Evolutionary conservation across 2,329 filamentous ascomycete genomes (phyloP), one percentile per base, ranked within the genome.

Genomic region (Clarireedia sp.): DNA sequence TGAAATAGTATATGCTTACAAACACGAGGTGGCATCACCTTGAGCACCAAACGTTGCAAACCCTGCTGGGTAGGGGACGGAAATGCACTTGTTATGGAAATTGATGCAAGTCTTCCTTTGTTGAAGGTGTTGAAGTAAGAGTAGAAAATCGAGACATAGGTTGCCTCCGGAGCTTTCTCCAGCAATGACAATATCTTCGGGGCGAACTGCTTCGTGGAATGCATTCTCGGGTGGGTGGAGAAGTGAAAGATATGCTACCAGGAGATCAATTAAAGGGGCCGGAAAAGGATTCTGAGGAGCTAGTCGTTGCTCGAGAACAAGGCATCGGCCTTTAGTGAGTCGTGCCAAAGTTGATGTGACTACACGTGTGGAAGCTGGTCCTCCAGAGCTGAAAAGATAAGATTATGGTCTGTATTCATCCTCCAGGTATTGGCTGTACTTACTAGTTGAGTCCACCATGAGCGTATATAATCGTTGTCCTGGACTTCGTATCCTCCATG

Each of bases 221-320:
- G 48, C 48, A 38, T 41, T 17, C 19, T 38, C 23, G 4, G 48
- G 12, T 24, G 48, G 48, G 16, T 50, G 40, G 2, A 41, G 36
- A 23, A 50, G 37, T 40, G 48, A 50, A 10, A 50, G 19, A 12
- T 50, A 50, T 50, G 48, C 48, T 17, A 50, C 33, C 10, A 50
- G 24, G 40, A 50, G n/a, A 9, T 50, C 48, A 19, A 50, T 38
- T 16, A 50, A 24, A 16, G 48, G 33, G 14, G 48, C 48, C 16
- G 48, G 48, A 21, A 50, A 50, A 24, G 48, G 33, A n/a, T 17
- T 2, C 21, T 50, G 48, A 24, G 48, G 33, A 21, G 43, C 43
- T 7, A 45, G 43, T 3, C 43, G 14, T 21, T 45, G 23, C 23
- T 45, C 23, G 23, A 45, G 17, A 24, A 19, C 43, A 24, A 45